Evolutionary conservation across 2,329 filamentous ascomycete species (phyloP).

Genomic region (Cryphonectria parasitica): DNA sequence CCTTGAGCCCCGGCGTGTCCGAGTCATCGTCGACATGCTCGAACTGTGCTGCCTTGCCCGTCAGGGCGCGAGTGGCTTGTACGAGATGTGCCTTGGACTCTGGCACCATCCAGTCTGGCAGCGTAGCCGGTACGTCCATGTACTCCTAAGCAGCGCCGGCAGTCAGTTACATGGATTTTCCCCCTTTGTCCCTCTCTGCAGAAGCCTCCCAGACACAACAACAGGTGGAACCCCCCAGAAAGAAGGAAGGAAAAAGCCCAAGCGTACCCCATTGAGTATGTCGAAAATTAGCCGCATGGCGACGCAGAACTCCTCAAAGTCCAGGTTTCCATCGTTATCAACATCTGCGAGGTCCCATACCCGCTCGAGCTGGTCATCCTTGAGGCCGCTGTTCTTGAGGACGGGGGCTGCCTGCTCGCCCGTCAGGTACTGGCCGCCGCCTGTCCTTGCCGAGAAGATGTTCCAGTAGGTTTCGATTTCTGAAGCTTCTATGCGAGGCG

Average conservation of each 20-base stretch:
- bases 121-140: slow-evolving; percentile 77
- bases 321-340: slow-evolving; percentile 94
- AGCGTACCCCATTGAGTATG: slow-evolving; percentile 82
- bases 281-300: slow-evolving; percentile 99
- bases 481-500: slow-evolving; percentile 64
- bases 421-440: slow-evolving; percentile 62
- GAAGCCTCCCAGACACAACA: not conserved
- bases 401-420: slow-evolving; percentile 66
- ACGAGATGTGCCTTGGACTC: slow-evolving; percentile 93
- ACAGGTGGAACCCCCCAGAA: not conserved
- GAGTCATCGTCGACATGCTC: slow-evolving; percentile 83
- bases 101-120: slow-evolving; percentile 96
- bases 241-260: too few relatives aligned
- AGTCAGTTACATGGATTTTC: slow-evolving; percentile 8
- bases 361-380: slow-evolving; percentile 82
- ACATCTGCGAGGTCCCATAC: slow-evolving; percentile 98
- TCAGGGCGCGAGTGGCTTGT: slow-evolving; percentile 79
- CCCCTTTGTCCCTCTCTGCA: not conserved
- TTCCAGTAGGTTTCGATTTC: slow-evolving; percentile 71
- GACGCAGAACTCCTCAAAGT: slow-evolving; percentile 99
- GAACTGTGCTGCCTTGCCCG: slow-evolving; percentile 79
- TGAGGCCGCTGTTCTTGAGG: slow-evolving; percentile 65
- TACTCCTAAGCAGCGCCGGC: slow-evolving; percentile 67
- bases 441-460: slow-evolving; percentile 63
- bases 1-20: slow-evolving; percentile 83